These are phyloP conservation scores for Lipomyces lipofer DNA, from an alignment of 805 yeast species.

Conservation along the genomic window DNA sequence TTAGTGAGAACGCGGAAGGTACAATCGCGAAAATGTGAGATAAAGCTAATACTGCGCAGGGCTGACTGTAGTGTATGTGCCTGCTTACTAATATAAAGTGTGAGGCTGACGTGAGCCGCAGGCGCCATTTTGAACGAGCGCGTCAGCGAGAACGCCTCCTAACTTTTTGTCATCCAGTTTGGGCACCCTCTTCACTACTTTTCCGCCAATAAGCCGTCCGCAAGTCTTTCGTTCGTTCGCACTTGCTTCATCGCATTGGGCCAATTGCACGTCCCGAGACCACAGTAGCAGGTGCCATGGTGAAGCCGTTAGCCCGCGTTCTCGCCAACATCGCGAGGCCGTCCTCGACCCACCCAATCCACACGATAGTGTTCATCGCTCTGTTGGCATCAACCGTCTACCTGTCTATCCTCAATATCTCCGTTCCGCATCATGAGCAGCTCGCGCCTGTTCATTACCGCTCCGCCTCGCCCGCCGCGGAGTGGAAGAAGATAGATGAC, in stretches of 20 bases:
- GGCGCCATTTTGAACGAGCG: too few relatives aligned
- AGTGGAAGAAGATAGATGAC: constrained; percentile 56
- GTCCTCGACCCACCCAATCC: constrained; percentile 63
- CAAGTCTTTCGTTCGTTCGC: neutral
- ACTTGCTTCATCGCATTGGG: neutral
- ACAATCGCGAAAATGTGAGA: too few relatives aligned
- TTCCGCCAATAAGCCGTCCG: neutral
- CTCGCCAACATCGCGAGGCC: constrained; percentile 26
- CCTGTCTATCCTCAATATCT: constrained; percentile 54
- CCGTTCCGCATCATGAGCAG: constrained; percentile 36
- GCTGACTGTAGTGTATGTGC: too few relatives aligned
- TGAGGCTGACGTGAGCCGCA: too few relatives aligned
- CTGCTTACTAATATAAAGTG: too few relatives aligned
- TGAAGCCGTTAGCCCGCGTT: constrained; percentile 17
- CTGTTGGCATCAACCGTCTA: constrained; percentile 79
- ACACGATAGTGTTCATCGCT: constrained; percentile 70
- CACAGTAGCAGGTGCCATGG: too few relatives aligned
- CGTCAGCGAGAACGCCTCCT: too few relatives aligned
- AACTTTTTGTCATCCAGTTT: too few relatives aligned
- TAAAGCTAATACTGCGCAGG: too few relatives aligned
- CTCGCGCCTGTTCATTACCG: constrained; percentile 37
- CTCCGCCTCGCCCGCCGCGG: constrained; percentile 43
- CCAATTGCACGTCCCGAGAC: neutral
- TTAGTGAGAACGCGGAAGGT: too few relatives aligned
- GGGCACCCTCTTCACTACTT: too few relatives aligned